Base-by-base conservation (phyloP, 2,329 filamentous ascomycete species). In the Incumbomyces delicatus region DNA sequence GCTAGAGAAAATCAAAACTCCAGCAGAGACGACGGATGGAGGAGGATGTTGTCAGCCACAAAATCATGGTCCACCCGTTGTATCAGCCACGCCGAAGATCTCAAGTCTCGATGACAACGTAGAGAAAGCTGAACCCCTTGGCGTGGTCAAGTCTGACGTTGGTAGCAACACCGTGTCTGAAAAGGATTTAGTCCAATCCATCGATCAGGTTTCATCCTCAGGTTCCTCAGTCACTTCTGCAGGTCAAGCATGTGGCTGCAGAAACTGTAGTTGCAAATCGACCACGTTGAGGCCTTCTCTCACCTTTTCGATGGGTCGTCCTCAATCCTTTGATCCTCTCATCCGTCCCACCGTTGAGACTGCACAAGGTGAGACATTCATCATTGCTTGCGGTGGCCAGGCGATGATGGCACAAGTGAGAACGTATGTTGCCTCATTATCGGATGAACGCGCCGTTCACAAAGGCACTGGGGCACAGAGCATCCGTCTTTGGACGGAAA, bases 391-490 rank as follows among this genome's bases (percentile, higher is more conserved):
- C 56, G 80, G 80, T 12, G 77, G 77, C 0, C 59, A 63, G 1
- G 72, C 74, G 0, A 58, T 83, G 39, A 71, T 74, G 2, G 67
- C 72, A n/a, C 69, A 75, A 51, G 73, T 78, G 4, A 69, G 78
- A 47, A 70, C 67, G 12, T 71, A 66, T 46, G 76, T 77, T 1
- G 76, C 76, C 2, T 66, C 58, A 7, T 54, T 83, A 35, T 79
- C 76, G 53, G 78, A 84, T 59, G 80, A 83, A 61, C 67, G 80
- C 27, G 80, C 77, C 2, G 77, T 83, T 36, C 78, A 82, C 54
- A 83, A 83, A 60, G 80, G 80, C 2, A 82, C 76, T 0, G 78
- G 78, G 0, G 80, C 80, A 12, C 78, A 82, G 59, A 80, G 79
- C 0, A 74, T 82, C 22, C 80, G 74, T 58, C 58, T 80, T 29